Evolutionary conservation across 116 monocot genomes (phyloP).

Genomic region (Dioscorea cayenensis): DNA sequence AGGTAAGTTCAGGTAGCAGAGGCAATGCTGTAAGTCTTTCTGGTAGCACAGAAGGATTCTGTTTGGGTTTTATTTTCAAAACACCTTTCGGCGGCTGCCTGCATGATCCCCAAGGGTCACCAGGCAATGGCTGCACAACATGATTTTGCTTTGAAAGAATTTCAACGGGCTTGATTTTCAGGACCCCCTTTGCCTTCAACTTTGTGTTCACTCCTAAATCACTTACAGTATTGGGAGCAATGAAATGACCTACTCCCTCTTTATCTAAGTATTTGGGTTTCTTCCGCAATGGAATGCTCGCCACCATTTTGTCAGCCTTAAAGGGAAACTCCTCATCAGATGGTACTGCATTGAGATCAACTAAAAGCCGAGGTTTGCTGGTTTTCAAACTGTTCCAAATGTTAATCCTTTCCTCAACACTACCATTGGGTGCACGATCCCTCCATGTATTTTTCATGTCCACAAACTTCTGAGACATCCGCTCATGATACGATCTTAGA

Average conservation of each 20-base stretch:
- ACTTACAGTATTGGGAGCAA: conserved; percentile 13
- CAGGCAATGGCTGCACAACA: conserved; percentile 13
- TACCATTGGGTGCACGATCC: conserved; percentile 22
- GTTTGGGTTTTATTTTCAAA: conserved; percentile 71
- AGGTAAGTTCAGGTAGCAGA: conserved; percentile 9
- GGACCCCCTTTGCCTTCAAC: conserved; percentile 58
- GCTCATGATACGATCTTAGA: conserved; percentile 72
- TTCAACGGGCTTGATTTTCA: conserved; percentile 48
- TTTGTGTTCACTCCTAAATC: conserved; percentile 13
- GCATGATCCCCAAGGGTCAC: conserved; percentile 16
- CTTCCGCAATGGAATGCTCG: conserved; percentile 27
- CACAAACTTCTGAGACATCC: conserved; percentile 36
- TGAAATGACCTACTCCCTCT: conserved; percentile 3
- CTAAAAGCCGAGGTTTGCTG: conserved; percentile 45
- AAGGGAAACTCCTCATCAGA: conserved; percentile 39
- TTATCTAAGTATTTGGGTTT: conserved; percentile 23
- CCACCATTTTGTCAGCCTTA: conserved; percentile 18
- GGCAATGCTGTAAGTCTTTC: conserved; percentile 6
- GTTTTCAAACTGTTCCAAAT: conserved; percentile 41
- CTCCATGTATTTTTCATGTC: conserved; percentile 60
- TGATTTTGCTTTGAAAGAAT: conserved; percentile 20
- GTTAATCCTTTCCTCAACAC: conserved; percentile 45
- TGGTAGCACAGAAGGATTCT: conserved; percentile 1
- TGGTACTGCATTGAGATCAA: conserved; percentile 78
- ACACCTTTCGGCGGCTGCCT: conserved; percentile 63